Conservation (phyloP, 2,329 filamentous ascomycete species). For the Amauroascus niger region DNA sequence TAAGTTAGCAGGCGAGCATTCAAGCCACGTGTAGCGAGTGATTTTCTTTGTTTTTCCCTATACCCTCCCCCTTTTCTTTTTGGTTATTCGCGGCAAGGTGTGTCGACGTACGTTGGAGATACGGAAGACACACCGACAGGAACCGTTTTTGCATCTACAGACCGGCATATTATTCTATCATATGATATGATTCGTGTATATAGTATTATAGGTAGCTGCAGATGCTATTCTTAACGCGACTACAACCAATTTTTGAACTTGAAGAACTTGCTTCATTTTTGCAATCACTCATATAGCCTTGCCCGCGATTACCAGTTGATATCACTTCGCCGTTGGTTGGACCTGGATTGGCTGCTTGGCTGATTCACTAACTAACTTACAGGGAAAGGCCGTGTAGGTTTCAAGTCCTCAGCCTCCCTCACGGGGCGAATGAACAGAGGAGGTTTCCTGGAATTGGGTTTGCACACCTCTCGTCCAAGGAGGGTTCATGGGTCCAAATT, state of each 20-base stretch:
- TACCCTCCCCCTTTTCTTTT: not conserved
- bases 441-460: no score
- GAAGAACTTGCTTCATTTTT: no score
- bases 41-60: not conserved
- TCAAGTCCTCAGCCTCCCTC: no score
- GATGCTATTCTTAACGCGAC: not conserved
- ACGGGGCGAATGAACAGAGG: no score
- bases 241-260: not conserved
- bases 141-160: not conserved
- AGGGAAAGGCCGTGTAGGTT: no score
- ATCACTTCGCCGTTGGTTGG: no score
- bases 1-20: not conserved
- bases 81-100: not conserved
- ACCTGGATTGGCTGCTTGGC: no score
- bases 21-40: conserved; percentile 5
- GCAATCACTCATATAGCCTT: no score
- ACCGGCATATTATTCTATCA: not conserved
- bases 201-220: not conserved
- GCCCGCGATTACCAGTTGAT: no score
- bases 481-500: not conserved
- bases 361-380: no score
- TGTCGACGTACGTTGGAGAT: not conserved
- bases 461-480: not conserved
- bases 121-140: not conserved
- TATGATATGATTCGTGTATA: not conserved